Percentiles rank a stretch among this genome's conserved stretches.
phyloP scores from a whole-genome alignment of 1,284 basidiomycete genomes.

The Pseudozyma sp. region DNA sequence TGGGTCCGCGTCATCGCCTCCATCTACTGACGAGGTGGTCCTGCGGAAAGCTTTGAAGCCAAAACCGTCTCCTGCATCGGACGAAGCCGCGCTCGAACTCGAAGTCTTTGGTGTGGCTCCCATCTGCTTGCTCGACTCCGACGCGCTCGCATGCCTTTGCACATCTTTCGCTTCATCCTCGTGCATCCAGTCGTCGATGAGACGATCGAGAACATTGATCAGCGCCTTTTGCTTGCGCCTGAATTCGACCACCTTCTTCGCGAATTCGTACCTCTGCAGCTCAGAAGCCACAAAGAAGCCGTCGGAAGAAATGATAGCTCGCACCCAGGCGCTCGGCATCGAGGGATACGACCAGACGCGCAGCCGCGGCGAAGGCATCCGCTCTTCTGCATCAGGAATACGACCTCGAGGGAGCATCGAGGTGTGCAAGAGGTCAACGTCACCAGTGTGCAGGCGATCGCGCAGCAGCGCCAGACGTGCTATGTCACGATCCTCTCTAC shows the following conservation, averaged over 20 bases:
- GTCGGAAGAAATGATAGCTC: slow-evolving; percentile 81
- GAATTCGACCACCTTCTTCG: slow-evolving; percentile 80
- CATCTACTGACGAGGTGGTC: slow-evolving; percentile 13
- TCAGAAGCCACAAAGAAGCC: slow-evolving; percentile 83
- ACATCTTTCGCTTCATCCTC: slow-evolving; percentile 16
- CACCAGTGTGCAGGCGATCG: slow-evolving; percentile 43
- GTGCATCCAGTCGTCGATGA: slow-evolving; percentile 41
- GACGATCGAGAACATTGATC: slow-evolving; percentile 38
- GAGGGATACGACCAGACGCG: slow-evolving; percentile 68
- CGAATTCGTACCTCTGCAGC: slow-evolving; percentile 82
- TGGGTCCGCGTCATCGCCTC: slow-evolving; percentile 32
- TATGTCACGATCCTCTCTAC: slow-evolving; percentile 29
- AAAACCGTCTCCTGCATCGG: slow-evolving; percentile 38
- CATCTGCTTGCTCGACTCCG: slow-evolving; percentile 20
- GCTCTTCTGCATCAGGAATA: slow-evolving; percentile 45
- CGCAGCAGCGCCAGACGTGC: slow-evolving; percentile 27
- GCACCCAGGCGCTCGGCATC: slow-evolving; percentile 78
- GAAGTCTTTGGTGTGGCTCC: slow-evolving; percentile 13
- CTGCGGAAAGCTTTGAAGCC: slow-evolving; percentile 45
- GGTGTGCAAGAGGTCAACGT: slow-evolving; percentile 44
- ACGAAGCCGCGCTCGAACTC: slow-evolving; percentile 16
- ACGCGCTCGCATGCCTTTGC: not conserved
- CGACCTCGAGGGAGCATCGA: slow-evolving; percentile 48
- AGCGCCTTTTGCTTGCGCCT: slow-evolving; percentile 71
- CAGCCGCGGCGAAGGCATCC: slow-evolving; percentile 71